Evolutionary conservation across 768 basidiomycete genomes (phyloP), one percentile per base, ranked within the genome.

Genomic region (Pisolithus orientalis): DNA sequence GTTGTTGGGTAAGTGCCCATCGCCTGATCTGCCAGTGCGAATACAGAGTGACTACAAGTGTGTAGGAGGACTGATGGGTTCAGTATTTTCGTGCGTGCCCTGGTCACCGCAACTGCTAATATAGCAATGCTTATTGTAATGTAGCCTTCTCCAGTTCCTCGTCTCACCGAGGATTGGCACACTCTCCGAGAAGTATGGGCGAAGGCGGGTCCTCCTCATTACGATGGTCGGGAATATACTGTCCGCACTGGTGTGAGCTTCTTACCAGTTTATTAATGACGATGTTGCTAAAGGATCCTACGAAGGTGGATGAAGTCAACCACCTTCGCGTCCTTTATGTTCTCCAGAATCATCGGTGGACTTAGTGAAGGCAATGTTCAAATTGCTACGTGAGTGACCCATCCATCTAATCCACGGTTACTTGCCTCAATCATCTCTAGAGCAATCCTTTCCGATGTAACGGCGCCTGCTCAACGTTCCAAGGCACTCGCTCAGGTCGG

Each of bases 291-390:
- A 37, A 21, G 17, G 16, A 39, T 47, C 13, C 34, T 28, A 56
- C 49, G 2, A 58, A 93, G 92, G 42, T 96, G 93, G 93, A 78
- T 94, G 44, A 79, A 85, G 62, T 92, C 92, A 0, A 94, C 94
- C 2, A 83, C 88, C 0, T 97, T 96, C 66, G 88, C 87, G 1
- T 85, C 89, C 0, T 97, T 91, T 65, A 77, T 93, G 75, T 79
- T 94, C 25, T 93, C 94, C 8, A 82, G 95, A 13, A 75, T 97
- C 5, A 83, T 98, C 34, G 94, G 94, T 9, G 95, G 95, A 4
- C 74, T 97, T 8, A 92, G 90, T 62, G 95, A 99, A 73, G 95
- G 95, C 43, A 99, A 99, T 63, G 95, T 98, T 10, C 95, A 99
- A 65, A 75, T 99, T 43, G 88, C 90, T 44, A 94, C 94, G 93